These are phyloP conservation scores for Domatiomyces catenatus DNA, from an alignment of 2,329 filamentous ascomycete genomes.

Conservation along the genomic window DNA sequence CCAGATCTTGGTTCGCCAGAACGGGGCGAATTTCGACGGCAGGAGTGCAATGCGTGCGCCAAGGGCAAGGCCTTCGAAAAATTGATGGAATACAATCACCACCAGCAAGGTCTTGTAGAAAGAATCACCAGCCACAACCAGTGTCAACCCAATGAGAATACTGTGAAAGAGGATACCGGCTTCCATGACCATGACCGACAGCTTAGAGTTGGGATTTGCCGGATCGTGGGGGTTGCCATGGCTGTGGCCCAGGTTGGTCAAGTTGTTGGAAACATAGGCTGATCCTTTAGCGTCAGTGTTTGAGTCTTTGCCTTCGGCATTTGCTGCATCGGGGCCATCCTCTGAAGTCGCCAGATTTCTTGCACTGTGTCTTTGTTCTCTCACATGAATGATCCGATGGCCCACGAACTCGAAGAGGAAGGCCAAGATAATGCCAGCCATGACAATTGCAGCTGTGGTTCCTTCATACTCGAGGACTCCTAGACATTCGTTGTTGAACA, in stretches of 20 bases:
- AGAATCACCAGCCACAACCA: constrained; percentile 34
- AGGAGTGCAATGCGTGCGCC: constrained; percentile 54
- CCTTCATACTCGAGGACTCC: constrained; percentile 51
- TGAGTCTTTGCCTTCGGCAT: neutral
- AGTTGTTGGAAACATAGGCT: constrained; percentile 1
- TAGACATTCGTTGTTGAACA: constrained; percentile 57
- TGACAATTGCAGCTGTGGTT: constrained; percentile 53
- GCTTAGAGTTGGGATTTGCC: constrained; percentile 30
- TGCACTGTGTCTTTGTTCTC: neutral
- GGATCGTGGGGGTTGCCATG: constrained; percentile 21
- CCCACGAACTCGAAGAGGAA: constrained; percentile 57
- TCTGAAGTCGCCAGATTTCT: neutral
- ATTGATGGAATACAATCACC: constrained; percentile 64
- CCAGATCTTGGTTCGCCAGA: constrained; percentile 51
- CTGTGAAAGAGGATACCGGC: constrained; percentile 63
- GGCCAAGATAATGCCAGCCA: constrained; percentile 58
- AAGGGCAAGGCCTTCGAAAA: constrained; percentile 63
- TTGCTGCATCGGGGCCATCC: neutral
- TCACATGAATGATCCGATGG: constrained; percentile 38
- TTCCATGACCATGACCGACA: constrained; percentile 56
- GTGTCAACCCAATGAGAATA: constrained; percentile 39
- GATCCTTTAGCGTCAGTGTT: constrained; percentile 6
- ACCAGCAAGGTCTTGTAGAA: constrained; percentile 38
- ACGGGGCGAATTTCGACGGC: constrained; percentile 14
- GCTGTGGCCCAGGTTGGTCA: constrained; percentile 21